These are phyloP conservation scores for Calonectria pseudoturangicola DNA, from an alignment of 2,329 filamentous ascomycete genomes.

Conservation along the genomic window DNA sequence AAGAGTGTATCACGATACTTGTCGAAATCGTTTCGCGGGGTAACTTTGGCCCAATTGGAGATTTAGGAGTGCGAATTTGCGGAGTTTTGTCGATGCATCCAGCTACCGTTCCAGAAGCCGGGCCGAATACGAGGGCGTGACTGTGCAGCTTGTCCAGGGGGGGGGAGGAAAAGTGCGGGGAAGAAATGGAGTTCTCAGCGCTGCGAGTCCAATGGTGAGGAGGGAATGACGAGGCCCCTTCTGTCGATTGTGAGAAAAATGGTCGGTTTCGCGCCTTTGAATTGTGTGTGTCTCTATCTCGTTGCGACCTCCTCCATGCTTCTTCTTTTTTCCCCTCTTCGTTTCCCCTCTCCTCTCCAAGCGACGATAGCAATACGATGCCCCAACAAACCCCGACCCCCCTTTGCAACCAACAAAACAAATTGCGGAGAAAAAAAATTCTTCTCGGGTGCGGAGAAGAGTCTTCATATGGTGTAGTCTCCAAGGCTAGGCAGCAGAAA, in stretches of 20 bases:
- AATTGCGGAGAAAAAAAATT: conserved; percentile 6
- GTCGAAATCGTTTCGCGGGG: conserved; percentile 9
- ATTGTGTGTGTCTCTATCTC: background rate
- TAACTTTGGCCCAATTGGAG: conserved; percentile 12
- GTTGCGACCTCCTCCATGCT: background rate
- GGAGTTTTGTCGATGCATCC: conserved; percentile 16
- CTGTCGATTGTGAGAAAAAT: too few species aligned
- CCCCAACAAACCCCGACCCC: background rate
- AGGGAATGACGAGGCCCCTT: too few species aligned
- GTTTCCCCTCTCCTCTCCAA: background rate
- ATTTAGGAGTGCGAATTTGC: background rate
- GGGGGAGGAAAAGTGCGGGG: conserved; percentile 3
- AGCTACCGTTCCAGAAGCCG: conserved; percentile 20
- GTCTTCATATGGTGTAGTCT: conserved; percentile 8
- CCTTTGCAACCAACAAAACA: background rate
- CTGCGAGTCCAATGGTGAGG: background rate
- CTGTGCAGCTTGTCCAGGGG: conserved; percentile 2
- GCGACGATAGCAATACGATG: background rate
- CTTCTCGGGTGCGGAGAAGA: background rate
- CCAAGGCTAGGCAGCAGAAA: background rate
- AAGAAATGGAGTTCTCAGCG: background rate
- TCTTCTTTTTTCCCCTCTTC: background rate
- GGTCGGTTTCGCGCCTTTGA: too few species aligned
- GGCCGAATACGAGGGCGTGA: conserved; percentile 30
- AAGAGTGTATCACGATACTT: background rate